Conservation (phyloP, 2,329 filamentous ascomycete genomes). For the Colletotrichum salicis region DNA sequence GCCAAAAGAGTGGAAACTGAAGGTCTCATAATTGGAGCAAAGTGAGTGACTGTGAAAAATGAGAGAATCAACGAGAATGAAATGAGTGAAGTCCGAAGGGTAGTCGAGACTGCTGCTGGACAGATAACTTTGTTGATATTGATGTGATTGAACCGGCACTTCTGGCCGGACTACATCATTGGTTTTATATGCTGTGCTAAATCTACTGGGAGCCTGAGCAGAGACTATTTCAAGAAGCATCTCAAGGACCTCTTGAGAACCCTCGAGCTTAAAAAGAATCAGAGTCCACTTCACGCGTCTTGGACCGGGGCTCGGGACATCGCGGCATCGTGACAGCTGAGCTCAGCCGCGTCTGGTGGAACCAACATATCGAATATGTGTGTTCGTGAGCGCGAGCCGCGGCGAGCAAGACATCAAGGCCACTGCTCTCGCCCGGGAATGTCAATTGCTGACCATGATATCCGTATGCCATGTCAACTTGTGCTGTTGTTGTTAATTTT, state of each 20-base stretch:
- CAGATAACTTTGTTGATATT: neutral
- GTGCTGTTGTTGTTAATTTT: neutral
- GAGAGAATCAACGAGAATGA: neutral
- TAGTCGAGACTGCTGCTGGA: neutral
- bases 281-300: slow-evolving; percentile 6
- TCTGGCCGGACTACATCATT: neutral
- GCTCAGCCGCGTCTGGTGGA: neutral
- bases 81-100: neutral
- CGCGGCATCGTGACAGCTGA: neutral
- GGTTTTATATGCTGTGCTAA: neutral
- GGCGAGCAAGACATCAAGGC: neutral
- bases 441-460: neutral
- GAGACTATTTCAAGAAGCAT: neutral
- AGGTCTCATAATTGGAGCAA: slow-evolving; percentile 6
- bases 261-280: neutral
- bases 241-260: neutral
- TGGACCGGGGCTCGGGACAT: neutral
- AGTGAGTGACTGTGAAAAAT: neutral
- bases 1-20: slow-evolving; percentile 22
- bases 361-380: neutral
- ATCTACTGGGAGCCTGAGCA: neutral
- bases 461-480: too few species aligned
- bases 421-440: neutral
- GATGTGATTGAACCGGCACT: neutral
- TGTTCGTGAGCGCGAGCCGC: neutral